phyloP scores from a whole-genome alignment of 805 yeast species.

The Myxozyma neglecta region DNA sequence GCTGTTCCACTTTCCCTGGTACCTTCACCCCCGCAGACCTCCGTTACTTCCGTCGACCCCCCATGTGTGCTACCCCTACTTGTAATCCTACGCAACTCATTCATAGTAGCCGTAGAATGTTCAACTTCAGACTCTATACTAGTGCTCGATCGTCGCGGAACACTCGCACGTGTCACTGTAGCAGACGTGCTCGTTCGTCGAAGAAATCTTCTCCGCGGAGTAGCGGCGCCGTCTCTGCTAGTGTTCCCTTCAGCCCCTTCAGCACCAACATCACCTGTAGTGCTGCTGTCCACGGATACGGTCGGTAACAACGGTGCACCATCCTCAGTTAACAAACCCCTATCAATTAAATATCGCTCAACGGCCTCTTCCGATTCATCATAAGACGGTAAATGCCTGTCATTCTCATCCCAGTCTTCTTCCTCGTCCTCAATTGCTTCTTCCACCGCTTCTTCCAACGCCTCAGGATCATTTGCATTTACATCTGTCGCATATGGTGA shows the following conservation, averaged over 20 bases:
- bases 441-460: constrained; percentile 18
- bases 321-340: constrained; percentile 26
- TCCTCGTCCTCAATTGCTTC: constrained; percentile 30
- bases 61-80: constrained; percentile 2
- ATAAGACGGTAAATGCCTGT: constrained; percentile 26
- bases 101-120: constrained; percentile 9
- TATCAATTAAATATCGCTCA: constrained; percentile 29
- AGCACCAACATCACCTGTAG: not conserved
- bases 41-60: not conserved
- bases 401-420: constrained; percentile 31
- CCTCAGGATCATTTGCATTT: not conserved
- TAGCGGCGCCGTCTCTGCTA: not conserved
- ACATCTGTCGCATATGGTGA: not conserved
- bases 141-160: not conserved
- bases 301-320: constrained; percentile 24
- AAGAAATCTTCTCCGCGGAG: not conserved
- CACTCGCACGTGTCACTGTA: not conserved
- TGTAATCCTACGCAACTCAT: constrained; percentile 16
- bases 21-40: not conserved
- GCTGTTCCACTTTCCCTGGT: not conserved
- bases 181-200: constrained; percentile 12
- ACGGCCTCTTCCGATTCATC: constrained; percentile 30
- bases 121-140: not conserved
- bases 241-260: not conserved
- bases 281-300: constrained; percentile 11